A percentile compares a stretch with the other conserved stretches of the same genome.
phyloP scores from a whole-genome alignment of 1,284 basidiomycete genomes.

The Leccinum huronense region DNA sequence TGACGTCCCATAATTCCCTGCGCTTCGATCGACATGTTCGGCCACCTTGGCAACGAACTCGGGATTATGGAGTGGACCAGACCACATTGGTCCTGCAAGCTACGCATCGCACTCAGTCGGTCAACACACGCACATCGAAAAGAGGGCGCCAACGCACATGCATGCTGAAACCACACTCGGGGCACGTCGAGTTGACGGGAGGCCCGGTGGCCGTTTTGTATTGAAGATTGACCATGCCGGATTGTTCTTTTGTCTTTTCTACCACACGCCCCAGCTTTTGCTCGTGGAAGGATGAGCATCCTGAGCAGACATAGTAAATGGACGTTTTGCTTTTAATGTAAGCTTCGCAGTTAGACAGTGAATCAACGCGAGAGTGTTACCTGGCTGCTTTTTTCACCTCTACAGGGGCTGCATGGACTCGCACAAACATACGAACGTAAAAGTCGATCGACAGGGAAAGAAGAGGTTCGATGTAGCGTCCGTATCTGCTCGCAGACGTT shows the following conservation, averaged over 20 bases:
- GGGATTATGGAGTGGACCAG: conserved; percentile 80
- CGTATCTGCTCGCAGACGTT: conserved; percentile 87
- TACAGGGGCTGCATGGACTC: conserved; percentile 72
- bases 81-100: conserved; percentile 97
- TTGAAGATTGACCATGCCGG: conserved; percentile 52
- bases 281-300: conserved; percentile 76
- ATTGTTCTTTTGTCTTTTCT: conserved; percentile 55
- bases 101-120: conserved; percentile 28
- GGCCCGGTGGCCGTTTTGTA: conserved; percentile 81
- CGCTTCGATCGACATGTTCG: conserved; percentile 65
- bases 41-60: conserved; percentile 76
- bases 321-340: conserved; percentile 67
- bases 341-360: conserved; percentile 5
- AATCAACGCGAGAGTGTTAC: conserved; percentile 43
- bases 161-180: conserved; percentile 75
- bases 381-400: conserved; percentile 84
- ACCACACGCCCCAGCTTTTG: conserved; percentile 76
- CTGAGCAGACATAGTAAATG: conserved; percentile 77
- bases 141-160: conserved; percentile 53
- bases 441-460: conserved; percentile 96
- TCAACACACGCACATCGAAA: neutral
- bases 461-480: conserved; percentile 89
- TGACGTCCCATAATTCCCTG: conserved; percentile 73
- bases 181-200: conserved; percentile 64
- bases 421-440: conserved; percentile 92